Percentiles rank a stretch among this genome's conserved stretches.
phyloP scores from a whole-genome alignment of 2,329 filamentous ascomycete genomes.

The Phialophora macrospora region DNA sequence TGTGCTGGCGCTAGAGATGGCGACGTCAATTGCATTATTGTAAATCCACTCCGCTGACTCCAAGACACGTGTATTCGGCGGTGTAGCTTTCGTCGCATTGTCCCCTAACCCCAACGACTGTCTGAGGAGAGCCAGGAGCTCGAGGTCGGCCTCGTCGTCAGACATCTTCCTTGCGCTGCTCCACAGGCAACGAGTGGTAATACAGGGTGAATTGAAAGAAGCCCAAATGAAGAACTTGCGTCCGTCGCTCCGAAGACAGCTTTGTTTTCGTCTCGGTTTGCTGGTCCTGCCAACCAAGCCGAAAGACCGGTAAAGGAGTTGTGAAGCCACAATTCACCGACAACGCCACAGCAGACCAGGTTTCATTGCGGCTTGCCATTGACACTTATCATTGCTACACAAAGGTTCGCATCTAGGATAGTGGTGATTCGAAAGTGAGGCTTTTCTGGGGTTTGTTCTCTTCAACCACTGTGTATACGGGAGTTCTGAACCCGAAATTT shows the following conservation, averaged over 20 bases:
- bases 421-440: not conserved
- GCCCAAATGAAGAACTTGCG: not conserved
- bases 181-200: conserved; percentile 1
- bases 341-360: conserved; percentile 14
- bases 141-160: conserved; percentile 87
- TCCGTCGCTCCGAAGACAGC: not conserved
- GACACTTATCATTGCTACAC: conserved; percentile 16
- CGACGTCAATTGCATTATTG: conserved; percentile 91
- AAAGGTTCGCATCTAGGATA: not conserved
- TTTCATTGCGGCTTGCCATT: conserved; percentile 15
- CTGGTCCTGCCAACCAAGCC: not conserved
- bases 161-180: conserved; percentile 64
- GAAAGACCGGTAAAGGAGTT: conserved; percentile 5
- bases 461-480: not conserved
- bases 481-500: not conserved
- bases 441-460: not conserved
- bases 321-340: conserved; percentile 10
- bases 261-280: not conserved
- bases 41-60: conserved; percentile 83
- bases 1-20: conserved; percentile 79
- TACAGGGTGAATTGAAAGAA: not conserved
- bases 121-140: conserved; percentile 83
- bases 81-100: conserved; percentile 48
- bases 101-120: conserved; percentile 70
- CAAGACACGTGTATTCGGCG: conserved; percentile 80